Evolutionary conservation across 805 yeast genomes (phyloP), one percentile per base, ranked within the genome.

Genomic region (Torulaspora indica): DNA sequence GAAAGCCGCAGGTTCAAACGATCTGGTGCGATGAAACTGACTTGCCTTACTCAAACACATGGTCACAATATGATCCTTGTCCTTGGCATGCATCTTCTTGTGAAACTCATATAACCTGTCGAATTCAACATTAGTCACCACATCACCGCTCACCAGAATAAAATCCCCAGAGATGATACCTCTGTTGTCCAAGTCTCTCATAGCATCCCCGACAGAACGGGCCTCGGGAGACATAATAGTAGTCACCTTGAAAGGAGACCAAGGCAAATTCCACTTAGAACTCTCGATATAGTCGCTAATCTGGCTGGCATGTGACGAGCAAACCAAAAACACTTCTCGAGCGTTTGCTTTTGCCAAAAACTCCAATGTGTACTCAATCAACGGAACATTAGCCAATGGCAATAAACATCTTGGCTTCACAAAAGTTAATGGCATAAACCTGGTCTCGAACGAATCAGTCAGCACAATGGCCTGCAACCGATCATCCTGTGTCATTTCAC

Each of bases 151-250:
- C 25, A 93, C 85, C 29, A 93, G 72, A 44, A 93, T 69, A 58
- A 93, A 93, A 65, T 93, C 98, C 10, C 95, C 90, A 1, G 85
- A 79, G 40, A 93, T 86, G 45, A 91, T 70, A 5, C 96, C 96
- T 55, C 95, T 74, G 48, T 86, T 82, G 64, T 93, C 98, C 46
- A 93, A 70, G 60, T 91, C 98, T 63, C 98, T 77, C 95, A 93
- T 86, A 15, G 95, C 95, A 68, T 93, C 98, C 53, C 98, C 98
- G 8, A 91, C 95, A 22, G 95, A 85, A 64, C 90, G 71, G 8
- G 93, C 81, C 63, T 91, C 96, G 38, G 88, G 78, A 18, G 95
- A 79, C 73, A 85, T 76, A 42, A 91, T 78, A 2, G 95, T 84
- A 38, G 79, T 77, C 35, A 93, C 76, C 44, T 77, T 76, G 64